Evolutionary conservation across 306 rosid species (phyloP), one percentile per base, ranked within the genome.

Genomic region (Trichosanthes cucumerina): DNA sequence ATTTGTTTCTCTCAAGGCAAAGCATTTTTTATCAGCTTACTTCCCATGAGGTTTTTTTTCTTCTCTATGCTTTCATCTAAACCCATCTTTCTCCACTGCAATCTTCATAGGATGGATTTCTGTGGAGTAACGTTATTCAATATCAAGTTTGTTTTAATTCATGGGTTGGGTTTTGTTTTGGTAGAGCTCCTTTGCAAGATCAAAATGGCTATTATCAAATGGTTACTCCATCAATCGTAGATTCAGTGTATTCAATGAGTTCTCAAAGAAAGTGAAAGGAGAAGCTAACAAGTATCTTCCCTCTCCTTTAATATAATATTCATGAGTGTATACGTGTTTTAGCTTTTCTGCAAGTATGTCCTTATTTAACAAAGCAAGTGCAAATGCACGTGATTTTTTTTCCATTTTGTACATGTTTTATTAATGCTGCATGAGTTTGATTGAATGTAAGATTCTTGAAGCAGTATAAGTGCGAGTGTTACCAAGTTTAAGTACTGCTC

Each of bases 221-320:
- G 81, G 88, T 47, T 83, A 70, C 76, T 65, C 36, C 28, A 80
- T 57, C 38, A 82, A 79, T 84, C 92, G 91, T 76, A 81, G 81
- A 23, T 91, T 85, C 79, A 88, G 91, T 53, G 93, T 88, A 46
- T 92, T 96, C 88, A 90, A 91, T 69, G 96, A 91, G 53, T 92
- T 92, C 78, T 92, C 99, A 6, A 82, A 86, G 86, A 80, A 91
- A 80, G 53, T 95, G 70, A 89, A 88, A 86, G 97, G 91, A 75
- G 97, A 96, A 90, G 91, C 89, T 28, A 82, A 81, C 43, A 88
- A 86, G 99, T 96, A 88, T 33, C 18, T 47, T 73, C 57, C 28
- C 19, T 60, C 14, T 5, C 41, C 78, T 36, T 73, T 31, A 38
- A 0, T 81, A 14, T 75, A 15, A 75, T 36, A 38, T 26, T 5